Conservation (phyloP, 140 eudicot species). For the Senecio squalidus region DNA sequence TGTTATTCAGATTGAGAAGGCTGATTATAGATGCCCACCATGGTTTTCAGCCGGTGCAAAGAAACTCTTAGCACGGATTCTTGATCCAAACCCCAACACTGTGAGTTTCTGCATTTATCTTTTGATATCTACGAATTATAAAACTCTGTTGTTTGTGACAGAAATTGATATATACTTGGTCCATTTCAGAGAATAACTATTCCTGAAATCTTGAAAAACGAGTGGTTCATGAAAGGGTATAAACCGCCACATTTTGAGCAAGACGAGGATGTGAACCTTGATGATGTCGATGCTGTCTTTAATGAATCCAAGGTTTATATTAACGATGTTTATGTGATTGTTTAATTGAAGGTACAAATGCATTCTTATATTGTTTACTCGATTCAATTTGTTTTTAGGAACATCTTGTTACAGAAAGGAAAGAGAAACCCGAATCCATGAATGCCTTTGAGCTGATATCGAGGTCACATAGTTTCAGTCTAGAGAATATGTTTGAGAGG, state of each 20-base stretch:
- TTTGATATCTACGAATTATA: neutral
- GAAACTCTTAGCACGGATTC: slow-evolving; percentile 57
- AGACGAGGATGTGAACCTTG: slow-evolving; percentile 68
- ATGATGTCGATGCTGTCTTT: slow-evolving; percentile 90
- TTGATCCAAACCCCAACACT: slow-evolving; percentile 73
- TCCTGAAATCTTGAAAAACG: slow-evolving; percentile 63
- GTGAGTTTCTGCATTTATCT: slow-evolving; percentile 40
- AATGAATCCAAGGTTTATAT: slow-evolving; percentile 57
- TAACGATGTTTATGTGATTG: neutral
- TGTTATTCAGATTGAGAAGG: slow-evolving; percentile 55
- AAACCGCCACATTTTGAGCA: slow-evolving; percentile 72
- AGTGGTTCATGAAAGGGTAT: slow-evolving; percentile 83
- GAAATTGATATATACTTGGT: slow-evolving; percentile 1
- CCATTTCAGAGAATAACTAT: slow-evolving; percentile 72
- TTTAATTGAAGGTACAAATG: neutral
- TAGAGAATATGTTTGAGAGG: slow-evolving; percentile 74
- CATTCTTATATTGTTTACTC: neutral
- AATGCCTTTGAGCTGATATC: slow-evolving; percentile 93
- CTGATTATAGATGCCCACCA: slow-evolving; percentile 65
- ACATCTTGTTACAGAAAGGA: slow-evolving; percentile 81
- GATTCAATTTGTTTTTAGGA: slow-evolving; percentile 38
- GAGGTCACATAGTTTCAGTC: slow-evolving; percentile 75
- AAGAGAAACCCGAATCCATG: slow-evolving; percentile 92
- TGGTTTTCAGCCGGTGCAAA: slow-evolving; percentile 70
- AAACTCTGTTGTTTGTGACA: neutral